These are phyloP conservation scores for Tolypocladium album DNA, from an alignment of 2,329 filamentous ascomycete genomes.

Conservation along the genomic window DNA sequence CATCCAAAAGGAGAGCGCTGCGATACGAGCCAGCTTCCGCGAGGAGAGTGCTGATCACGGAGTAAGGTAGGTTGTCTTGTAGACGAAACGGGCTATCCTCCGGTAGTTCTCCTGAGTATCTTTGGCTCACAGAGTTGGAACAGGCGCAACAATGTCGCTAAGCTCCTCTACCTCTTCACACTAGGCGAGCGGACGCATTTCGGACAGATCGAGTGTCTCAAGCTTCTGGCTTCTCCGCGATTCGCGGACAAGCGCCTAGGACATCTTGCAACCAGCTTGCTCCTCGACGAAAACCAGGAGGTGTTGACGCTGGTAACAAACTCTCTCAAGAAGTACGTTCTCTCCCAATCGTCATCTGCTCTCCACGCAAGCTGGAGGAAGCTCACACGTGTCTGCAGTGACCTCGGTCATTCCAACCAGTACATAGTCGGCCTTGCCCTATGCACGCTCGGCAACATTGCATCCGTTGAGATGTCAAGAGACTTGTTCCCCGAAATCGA, in stretches of 20 bases:
- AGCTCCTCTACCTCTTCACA: conserved; percentile 95
- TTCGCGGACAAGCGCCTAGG: conserved; percentile 97
- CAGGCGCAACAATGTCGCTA: conserved; percentile 97
- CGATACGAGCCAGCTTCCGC: conserved; percentile 92
- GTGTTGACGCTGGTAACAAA: conserved; percentile 95
- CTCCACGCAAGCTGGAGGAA: neutral
- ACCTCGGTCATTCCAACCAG: conserved; percentile 93
- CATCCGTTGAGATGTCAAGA: conserved; percentile 95
- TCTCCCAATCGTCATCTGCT: neutral
- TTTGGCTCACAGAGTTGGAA: neutral
- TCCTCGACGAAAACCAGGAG: conserved; percentile 97
- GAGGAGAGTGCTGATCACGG: conserved; percentile 92
- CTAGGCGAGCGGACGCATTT: conserved; percentile 96
- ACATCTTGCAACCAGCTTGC: conserved; percentile 88
- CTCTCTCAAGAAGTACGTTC: conserved; percentile 79
- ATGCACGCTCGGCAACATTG: conserved; percentile 94
- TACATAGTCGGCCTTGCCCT: conserved; percentile 95
- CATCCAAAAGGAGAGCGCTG: conserved; percentile 97
- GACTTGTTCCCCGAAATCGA: conserved; percentile 96
- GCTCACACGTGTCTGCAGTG: conserved; percentile 42
- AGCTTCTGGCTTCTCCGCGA: conserved; percentile 88
- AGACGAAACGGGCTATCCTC: neutral
- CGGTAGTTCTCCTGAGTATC: no score
- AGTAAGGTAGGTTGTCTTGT: conserved; percentile 53
- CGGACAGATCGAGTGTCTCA: conserved; percentile 97